Evolutionary conservation across 345 rosid species (phyloP).

Genomic region (Anastatica hierochuntica): DNA sequence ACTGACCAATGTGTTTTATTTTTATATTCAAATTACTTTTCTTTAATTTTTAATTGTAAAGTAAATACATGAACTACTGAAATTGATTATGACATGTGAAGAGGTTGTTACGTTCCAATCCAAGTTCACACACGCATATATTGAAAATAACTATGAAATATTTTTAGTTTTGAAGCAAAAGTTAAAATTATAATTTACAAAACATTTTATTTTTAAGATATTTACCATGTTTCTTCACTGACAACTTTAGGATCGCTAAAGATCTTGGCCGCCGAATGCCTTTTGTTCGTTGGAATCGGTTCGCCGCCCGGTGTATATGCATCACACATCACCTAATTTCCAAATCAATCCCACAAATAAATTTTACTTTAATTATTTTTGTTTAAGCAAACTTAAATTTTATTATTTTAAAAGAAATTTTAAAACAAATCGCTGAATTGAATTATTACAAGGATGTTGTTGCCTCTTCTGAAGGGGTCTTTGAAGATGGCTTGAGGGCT

Average conservation of each 20-base stretch:
- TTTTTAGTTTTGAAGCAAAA: no score
- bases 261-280: slow-evolving; percentile 51
- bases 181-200: background rate
- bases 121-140: no score
- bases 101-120: no score
- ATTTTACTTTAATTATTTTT: no score
- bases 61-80: background rate
- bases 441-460: slow-evolving; percentile 57
- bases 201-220: background rate
- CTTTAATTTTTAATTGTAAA: background rate
- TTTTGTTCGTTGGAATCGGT: slow-evolving; percentile 60
- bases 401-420: no score
- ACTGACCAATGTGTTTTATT: background rate
- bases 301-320: slow-evolving; percentile 58
- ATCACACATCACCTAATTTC: slow-evolving; percentile 59
- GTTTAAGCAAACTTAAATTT: no score
- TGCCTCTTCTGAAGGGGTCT: slow-evolving; percentile 67
- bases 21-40: background rate
- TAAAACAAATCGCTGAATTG: background rate
- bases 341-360: background rate
- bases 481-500: slow-evolving; percentile 71
- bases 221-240: slow-evolving; percentile 63
- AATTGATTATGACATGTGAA: no score
- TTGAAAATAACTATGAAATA: no score
- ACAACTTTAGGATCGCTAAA: slow-evolving; percentile 47